A percentile compares a stretch with the other conserved stretches of the same genome.
Conservation (phyloP, 768 basidiomycete genomes). For the Infundibulicybe gibba region DNA sequence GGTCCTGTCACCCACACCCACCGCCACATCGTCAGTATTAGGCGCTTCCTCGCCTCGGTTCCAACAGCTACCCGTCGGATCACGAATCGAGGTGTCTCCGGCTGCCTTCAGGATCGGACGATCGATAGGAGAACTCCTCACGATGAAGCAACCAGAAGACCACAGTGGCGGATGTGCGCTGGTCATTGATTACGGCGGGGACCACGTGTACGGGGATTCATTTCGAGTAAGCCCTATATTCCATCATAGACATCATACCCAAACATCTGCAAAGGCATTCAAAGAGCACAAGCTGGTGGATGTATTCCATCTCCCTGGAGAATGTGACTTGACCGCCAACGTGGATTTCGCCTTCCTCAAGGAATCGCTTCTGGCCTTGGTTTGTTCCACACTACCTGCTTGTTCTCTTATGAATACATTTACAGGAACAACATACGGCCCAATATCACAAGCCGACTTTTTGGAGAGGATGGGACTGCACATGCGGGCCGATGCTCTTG, state of each 20-base stretch:
- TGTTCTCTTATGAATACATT: slow-evolving; percentile 16
- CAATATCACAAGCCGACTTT: slow-evolving; percentile 74
- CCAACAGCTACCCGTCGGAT: slow-evolving; percentile 58
- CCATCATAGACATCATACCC: neutral
- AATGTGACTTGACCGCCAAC: slow-evolving; percentile 92
- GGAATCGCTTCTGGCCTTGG: slow-evolving; percentile 72
- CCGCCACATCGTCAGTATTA: slow-evolving; percentile 49
- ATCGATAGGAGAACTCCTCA: slow-evolving; percentile 62
- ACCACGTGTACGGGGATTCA: slow-evolving; percentile 63
- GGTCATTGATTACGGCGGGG: slow-evolving; percentile 87
- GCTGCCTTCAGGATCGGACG: slow-evolving; percentile 66
- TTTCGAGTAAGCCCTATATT: slow-evolving; percentile 62
- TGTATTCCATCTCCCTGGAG: slow-evolving; percentile 80
- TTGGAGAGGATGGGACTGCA: slow-evolving; percentile 74
- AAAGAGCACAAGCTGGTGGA: slow-evolving; percentile 82
- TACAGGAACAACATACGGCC: slow-evolving; percentile 53
- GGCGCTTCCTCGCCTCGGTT: slow-evolving; percentile 71
- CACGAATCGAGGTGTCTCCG: slow-evolving; percentile 79
- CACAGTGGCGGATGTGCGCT: slow-evolving; percentile 57
- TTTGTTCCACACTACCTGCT: slow-evolving; percentile 23
- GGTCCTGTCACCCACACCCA: slow-evolving; percentile 60
- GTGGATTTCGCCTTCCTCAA: slow-evolving; percentile 91
- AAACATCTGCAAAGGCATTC: slow-evolving; percentile 65
- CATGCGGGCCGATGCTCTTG: slow-evolving; percentile 60
- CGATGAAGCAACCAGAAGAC: neutral